These are phyloP conservation scores for Dipodascus geniculatus DNA, from an alignment of 805 yeast genomes.

Conservation along the genomic window DNA sequence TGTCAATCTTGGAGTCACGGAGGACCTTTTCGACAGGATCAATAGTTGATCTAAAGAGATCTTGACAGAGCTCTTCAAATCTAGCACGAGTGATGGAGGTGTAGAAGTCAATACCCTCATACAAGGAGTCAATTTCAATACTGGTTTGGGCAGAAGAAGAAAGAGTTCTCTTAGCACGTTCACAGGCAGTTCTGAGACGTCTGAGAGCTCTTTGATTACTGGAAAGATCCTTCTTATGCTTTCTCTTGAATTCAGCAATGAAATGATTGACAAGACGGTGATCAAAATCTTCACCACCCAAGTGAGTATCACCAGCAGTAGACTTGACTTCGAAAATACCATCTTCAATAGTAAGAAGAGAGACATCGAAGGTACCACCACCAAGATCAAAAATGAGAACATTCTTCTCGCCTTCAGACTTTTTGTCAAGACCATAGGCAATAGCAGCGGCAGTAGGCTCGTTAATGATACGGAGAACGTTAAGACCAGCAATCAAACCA, in stretches of 20 bases:
- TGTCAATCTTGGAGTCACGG: slow-evolving; percentile 78
- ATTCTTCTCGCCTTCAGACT: slow-evolving; percentile 67
- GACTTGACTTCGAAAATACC: slow-evolving; percentile 95
- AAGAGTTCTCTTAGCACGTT: slow-evolving; percentile 95
- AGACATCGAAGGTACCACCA: slow-evolving; percentile 98
- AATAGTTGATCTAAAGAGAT: slow-evolving; percentile 79
- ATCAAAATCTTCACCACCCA: slow-evolving; percentile 98
- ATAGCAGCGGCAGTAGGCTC: slow-evolving; percentile 98
- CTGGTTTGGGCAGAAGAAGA: slow-evolving; percentile 91
- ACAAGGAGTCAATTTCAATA: slow-evolving; percentile 82
- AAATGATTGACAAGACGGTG: slow-evolving; percentile 88
- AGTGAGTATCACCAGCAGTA: slow-evolving; percentile 80
- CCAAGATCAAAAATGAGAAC: slow-evolving; percentile 89
- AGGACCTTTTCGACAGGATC: slow-evolving; percentile 91
- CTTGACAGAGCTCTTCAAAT: slow-evolving; percentile 90
- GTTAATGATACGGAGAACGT: slow-evolving; percentile 86
- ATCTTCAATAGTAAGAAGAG: slow-evolving; percentile 80
- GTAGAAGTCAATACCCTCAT: slow-evolving; percentile 90
- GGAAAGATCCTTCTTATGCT: slow-evolving; percentile 85
- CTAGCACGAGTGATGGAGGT: slow-evolving; percentile 91
- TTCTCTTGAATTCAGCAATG: slow-evolving; percentile 90
- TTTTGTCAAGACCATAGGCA: slow-evolving; percentile 78
- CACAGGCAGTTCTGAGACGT: slow-evolving; percentile 96
- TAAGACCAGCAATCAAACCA: slow-evolving; percentile 89
- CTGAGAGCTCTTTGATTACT: slow-evolving; percentile 90